phyloP scores from a whole-genome alignment of 139 green algal genomes.

The Chlamydomonas asymmetrica region DNA sequence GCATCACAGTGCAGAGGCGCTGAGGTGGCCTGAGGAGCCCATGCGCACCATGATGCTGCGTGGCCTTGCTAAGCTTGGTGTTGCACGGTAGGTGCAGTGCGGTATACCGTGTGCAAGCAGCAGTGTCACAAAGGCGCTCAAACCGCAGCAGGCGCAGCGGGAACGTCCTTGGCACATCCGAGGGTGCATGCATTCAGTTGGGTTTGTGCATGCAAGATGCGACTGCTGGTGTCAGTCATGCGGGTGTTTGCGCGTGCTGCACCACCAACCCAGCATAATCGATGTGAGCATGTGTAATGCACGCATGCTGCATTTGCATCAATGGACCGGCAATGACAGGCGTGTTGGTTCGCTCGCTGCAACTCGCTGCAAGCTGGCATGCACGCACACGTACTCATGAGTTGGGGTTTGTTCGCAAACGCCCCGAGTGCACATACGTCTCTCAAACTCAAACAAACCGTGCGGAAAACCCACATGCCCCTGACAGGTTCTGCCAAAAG shows the following conservation, averaged over 20 bases:
- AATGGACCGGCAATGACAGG: neutral
- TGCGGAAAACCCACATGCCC: too few relatives aligned
- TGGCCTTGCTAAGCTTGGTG: conserved; percentile 56
- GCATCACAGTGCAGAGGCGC: conserved; percentile 25
- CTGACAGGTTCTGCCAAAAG: conserved; percentile 51
- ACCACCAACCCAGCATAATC: neutral
- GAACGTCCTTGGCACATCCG: too few relatives aligned
- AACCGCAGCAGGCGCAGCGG: too few relatives aligned
- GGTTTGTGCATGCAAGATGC: neutral
- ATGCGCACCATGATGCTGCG: conserved; percentile 70
- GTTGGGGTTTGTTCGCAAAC: neutral
- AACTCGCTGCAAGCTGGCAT: neutral
- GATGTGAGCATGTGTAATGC: too few relatives aligned
- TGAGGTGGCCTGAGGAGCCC: conserved; percentile 75
- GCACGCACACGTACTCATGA: neutral
- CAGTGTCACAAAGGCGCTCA: neutral
- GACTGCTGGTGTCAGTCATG: neutral
- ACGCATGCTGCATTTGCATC: neutral
- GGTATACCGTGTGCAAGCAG: neutral
- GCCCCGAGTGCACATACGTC: too few relatives aligned
- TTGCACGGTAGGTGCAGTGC: conserved; percentile 57
- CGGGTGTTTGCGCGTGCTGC: neutral
- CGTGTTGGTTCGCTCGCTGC: neutral
- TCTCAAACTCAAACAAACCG: too few relatives aligned
- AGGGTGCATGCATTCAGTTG: too few relatives aligned